Evolutionary conservation across 2,329 filamentous ascomycete genomes (phyloP).

Genomic region (Drechmeria coniospora): DNA sequence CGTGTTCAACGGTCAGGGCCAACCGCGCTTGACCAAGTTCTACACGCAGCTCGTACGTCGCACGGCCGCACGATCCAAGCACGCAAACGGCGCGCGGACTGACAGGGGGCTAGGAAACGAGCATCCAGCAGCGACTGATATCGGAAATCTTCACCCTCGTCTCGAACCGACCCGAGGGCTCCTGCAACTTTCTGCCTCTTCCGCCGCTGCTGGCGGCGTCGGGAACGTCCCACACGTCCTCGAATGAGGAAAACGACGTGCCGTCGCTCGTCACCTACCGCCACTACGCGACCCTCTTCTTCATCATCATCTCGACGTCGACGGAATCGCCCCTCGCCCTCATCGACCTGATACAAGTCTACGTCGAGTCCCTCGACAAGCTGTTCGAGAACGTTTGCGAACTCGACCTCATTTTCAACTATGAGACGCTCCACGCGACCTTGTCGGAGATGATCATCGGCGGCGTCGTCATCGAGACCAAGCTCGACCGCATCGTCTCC

Average conservation of each 20-base stretch:
- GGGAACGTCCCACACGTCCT: conserved; percentile 46
- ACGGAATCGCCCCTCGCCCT: conserved; percentile 91
- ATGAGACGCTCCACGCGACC: conserved; percentile 86
- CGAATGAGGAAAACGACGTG: conserved; percentile 66
- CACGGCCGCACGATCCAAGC: not conserved
- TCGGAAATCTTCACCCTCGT: conserved; percentile 96
- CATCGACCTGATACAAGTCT: conserved; percentile 94
- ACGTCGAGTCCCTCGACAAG: conserved; percentile 86
- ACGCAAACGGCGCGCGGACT: no score
- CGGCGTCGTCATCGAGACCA: conserved; percentile 87
- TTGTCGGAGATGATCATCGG: conserved; percentile 91
- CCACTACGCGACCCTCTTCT: conserved; percentile 95
- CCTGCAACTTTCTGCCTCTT: conserved; percentile 90
- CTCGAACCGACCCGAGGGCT: conserved; percentile 74
- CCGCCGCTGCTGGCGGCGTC: conserved; percentile 50
- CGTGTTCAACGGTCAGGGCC: conserved; percentile 96
- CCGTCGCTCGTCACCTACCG: conserved; percentile 95
- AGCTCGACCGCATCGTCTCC: conserved; percentile 71
- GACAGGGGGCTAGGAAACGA: conserved; percentile 56
- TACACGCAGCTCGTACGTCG: conserved; percentile 75
- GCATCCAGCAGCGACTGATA: conserved; percentile 91
- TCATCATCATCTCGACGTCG: conserved; percentile 93
- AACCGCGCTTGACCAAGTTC: conserved; percentile 94
- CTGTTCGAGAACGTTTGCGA: conserved; percentile 98
- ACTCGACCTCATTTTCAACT: conserved; percentile 96